Evolutionary conservation across 2,329 filamentous ascomycete species (phyloP).

Genomic region (Setomelanomma holmii): DNA sequence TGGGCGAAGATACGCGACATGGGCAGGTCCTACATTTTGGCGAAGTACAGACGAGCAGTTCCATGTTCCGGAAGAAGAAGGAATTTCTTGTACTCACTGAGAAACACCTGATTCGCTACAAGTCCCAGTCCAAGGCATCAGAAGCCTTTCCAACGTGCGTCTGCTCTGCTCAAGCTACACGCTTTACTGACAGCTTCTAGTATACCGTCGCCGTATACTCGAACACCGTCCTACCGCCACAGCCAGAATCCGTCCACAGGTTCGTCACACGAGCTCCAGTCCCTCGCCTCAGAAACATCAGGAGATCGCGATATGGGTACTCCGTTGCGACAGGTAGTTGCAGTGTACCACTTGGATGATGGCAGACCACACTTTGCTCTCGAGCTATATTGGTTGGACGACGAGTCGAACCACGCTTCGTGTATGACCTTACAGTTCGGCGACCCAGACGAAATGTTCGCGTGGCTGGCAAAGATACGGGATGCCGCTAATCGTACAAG

Average conservation of each 20-base stretch:
- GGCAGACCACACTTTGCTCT: slow-evolving; percentile 70
- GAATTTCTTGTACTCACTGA: slow-evolving; percentile 77
- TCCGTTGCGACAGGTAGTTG: slow-evolving; percentile 70
- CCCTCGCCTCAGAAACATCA: slow-evolving; percentile 56
- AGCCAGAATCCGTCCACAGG: slow-evolving; percentile 65
- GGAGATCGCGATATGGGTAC: slow-evolving; percentile 65
- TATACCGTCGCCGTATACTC: slow-evolving; percentile 44
- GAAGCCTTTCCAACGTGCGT: slow-evolving; percentile 63
- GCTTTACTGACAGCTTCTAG: slow-evolving; percentile 25
- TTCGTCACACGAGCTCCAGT: slow-evolving; percentile 68
- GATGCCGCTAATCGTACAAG: slow-evolving; percentile 65
- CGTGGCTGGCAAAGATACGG: slow-evolving; percentile 70
- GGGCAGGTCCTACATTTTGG: slow-evolving; percentile 68
- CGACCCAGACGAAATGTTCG: slow-evolving; percentile 69
- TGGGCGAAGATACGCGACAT: slow-evolving; percentile 47
- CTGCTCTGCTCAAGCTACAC: background rate
- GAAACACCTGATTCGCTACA: slow-evolving; percentile 71
- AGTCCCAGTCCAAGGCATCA: slow-evolving; percentile 69
- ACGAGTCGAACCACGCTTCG: slow-evolving; percentile 66
- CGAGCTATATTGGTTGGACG: slow-evolving; percentile 72
- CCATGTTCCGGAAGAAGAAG: slow-evolving; percentile 75
- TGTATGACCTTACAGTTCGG: slow-evolving; percentile 70
- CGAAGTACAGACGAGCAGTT: slow-evolving; percentile 72
- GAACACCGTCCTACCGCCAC: slow-evolving; percentile 59
- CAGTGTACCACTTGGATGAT: slow-evolving; percentile 71